Conservation (phyloP, 2,329 filamentous ascomycete species). For the Paraphoma sp. region DNA sequence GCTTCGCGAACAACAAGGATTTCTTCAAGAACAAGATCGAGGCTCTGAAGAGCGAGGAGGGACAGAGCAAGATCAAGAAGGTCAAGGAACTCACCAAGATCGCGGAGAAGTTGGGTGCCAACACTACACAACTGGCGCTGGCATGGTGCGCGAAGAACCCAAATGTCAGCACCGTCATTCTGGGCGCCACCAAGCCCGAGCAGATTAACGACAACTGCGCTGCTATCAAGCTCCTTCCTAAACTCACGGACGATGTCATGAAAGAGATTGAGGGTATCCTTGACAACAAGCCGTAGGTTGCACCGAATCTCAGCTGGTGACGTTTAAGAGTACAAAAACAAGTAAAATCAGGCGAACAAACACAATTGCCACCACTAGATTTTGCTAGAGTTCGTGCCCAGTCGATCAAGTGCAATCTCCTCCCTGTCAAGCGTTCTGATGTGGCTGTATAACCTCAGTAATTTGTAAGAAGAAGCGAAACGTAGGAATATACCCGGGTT, state of each 20-base stretch:
- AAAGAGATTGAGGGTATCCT: constrained; percentile 50
- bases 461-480: too few species aligned
- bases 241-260: constrained; percentile 49
- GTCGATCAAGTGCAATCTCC: too few species aligned
- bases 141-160: constrained; percentile 67
- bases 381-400: too few species aligned
- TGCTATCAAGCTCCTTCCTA: constrained; percentile 51
- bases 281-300: constrained; percentile 46
- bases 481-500: too few species aligned
- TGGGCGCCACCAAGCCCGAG: constrained; percentile 59
- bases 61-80: constrained; percentile 63
- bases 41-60: constrained; percentile 57
- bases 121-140: constrained; percentile 60
- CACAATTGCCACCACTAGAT: too few species aligned
- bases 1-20: constrained; percentile 64
- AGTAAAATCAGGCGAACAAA: background rate
- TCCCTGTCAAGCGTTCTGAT: too few species aligned
- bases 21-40: constrained; percentile 65
- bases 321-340: background rate
- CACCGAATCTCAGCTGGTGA: background rate
- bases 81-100: constrained; percentile 62
- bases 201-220: constrained; percentile 59
- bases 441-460: too few species aligned
- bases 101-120: constrained; percentile 58
- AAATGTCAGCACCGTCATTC: constrained; percentile 64